These are phyloP conservation scores for Aristolochia contorta DNA, from an alignment of 164 flowering plant species.

Conservation along the genomic window DNA sequence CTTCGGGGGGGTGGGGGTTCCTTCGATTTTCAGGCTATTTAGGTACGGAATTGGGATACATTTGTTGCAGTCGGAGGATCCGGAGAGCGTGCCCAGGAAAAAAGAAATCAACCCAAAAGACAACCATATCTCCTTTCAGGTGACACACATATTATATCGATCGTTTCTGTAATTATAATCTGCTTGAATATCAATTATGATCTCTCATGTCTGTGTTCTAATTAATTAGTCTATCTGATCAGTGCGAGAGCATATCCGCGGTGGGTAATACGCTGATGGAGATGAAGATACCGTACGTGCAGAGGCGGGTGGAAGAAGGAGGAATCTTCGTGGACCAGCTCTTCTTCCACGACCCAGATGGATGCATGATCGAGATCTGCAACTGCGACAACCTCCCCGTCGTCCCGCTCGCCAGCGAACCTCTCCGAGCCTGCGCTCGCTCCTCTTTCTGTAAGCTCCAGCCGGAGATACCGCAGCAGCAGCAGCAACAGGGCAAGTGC, in stretches of 20 bases:
- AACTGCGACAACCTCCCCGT: slow-evolving; percentile 75
- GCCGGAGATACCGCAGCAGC: slow-evolving; percentile 13
- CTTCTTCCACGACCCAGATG: slow-evolving; percentile 89
- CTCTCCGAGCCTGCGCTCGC: slow-evolving; percentile 36
- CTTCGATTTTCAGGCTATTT: slow-evolving; percentile 38
- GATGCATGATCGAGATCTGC: slow-evolving; percentile 92
- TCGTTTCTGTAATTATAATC: neutral
- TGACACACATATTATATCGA: slow-evolving; percentile 14
- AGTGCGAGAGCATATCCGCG: slow-evolving; percentile 78
- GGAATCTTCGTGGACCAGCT: slow-evolving; percentile 63
- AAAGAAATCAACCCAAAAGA: slow-evolving; percentile 69
- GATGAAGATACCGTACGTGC: slow-evolving; percentile 38
- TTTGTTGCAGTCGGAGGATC: slow-evolving; percentile 54
- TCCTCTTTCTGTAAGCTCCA: slow-evolving; percentile 18
- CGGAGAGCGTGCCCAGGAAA: slow-evolving; percentile 39
- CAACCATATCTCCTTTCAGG: slow-evolving; percentile 82
- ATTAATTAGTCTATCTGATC: slow-evolving; percentile 1
- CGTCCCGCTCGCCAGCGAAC: slow-evolving; percentile 48
- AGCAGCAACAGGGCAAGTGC: slow-evolving; percentile 21
- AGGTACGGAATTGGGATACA: slow-evolving; percentile 69
- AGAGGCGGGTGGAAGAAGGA: slow-evolving; percentile 54
- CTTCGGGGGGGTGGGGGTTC: neutral
- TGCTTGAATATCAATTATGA: too few species aligned
- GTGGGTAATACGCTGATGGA: slow-evolving; percentile 66
- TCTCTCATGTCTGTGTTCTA: too few species aligned